Evolutionary conservation across 345 rosid species (phyloP).

Genomic region (Euphorbia peplus): DNA sequence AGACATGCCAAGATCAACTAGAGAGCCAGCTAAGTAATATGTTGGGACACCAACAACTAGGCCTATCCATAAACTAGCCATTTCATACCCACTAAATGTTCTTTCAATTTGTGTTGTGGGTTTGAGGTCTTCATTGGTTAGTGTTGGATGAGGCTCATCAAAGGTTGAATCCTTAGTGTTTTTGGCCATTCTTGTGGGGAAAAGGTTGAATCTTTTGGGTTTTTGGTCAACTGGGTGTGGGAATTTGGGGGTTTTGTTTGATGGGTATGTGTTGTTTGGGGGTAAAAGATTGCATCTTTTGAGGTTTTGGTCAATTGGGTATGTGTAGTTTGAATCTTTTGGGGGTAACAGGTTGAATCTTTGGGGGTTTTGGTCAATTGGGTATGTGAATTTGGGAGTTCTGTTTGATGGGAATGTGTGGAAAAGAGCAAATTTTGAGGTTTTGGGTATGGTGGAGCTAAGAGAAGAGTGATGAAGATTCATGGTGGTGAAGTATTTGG

Average conservation of each 20-base stretch:
- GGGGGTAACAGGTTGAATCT: constrained; percentile 16
- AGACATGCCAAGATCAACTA: constrained; percentile 93
- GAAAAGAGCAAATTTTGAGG: constrained; percentile 13
- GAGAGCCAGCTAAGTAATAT: constrained; percentile 81
- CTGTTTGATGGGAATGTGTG: constrained; percentile 1
- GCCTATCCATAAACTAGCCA: constrained; percentile 96
- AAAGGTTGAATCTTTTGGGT: constrained; percentile 14
- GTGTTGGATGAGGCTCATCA: constrained; percentile 54
- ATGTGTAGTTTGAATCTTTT: too few species aligned
- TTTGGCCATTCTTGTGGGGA: constrained; percentile 23
- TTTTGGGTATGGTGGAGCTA: constrained; percentile 14
- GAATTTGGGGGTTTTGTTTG: constrained; percentile 8
- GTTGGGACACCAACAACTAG: constrained; percentile 94
- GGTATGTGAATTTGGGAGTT: constrained; percentile 11
- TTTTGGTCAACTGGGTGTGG: constrained; percentile 1
- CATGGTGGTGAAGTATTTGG: constrained; percentile 45
- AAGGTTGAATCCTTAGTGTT: constrained; percentile 15
- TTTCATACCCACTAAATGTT: constrained; percentile 67
- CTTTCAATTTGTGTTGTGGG: constrained; percentile 57
- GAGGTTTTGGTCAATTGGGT: constrained; percentile 21
- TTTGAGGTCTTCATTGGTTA: constrained; percentile 82
- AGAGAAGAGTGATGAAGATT: constrained; percentile 45
- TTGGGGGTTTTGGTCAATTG: neutral
- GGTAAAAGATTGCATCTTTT: constrained; percentile 5
- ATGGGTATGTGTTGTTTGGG: too few species aligned